These are phyloP conservation scores for Purpureocillium takamizusanense DNA, from an alignment of 2,329 filamentous ascomycete genomes.

Conservation along the genomic window DNA sequence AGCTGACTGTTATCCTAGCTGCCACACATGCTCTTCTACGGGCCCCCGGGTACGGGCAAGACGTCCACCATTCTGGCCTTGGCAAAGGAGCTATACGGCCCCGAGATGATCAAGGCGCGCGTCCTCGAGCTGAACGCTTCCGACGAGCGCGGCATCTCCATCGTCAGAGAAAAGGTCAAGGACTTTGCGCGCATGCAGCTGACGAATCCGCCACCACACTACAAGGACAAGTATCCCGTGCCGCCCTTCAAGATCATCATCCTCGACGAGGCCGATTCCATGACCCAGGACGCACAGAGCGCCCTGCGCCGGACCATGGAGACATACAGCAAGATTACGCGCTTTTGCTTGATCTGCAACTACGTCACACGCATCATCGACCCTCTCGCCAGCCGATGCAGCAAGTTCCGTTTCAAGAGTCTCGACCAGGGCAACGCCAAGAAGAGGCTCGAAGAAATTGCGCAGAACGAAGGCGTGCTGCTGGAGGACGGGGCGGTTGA, in stretches of 20 bases:
- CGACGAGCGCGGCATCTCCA: slow-evolving; percentile 94
- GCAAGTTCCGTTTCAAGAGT: slow-evolving; percentile 96
- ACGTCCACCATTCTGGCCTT: slow-evolving; percentile 96
- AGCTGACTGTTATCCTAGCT: slow-evolving; percentile 38
- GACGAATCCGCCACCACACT: slow-evolving; percentile 65
- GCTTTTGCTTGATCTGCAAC: slow-evolving; percentile 97
- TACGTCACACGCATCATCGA: slow-evolving; percentile 98
- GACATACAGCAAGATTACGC: slow-evolving; percentile 90
- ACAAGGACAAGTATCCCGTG: slow-evolving; percentile 71
- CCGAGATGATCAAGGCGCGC: slow-evolving; percentile 82
- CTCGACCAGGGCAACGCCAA: slow-evolving; percentile 80
- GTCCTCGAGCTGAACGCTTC: slow-evolving; percentile 99
- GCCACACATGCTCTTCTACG: slow-evolving; percentile 99
- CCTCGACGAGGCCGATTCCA: slow-evolving; percentile 94
- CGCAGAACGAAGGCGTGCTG: slow-evolving; percentile 63
- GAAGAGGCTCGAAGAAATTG: slow-evolving; percentile 73
- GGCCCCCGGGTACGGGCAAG: slow-evolving; percentile 93
- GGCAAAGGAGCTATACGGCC: slow-evolving; percentile 94
- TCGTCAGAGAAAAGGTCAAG: slow-evolving; percentile 96
- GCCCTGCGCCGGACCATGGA: slow-evolving; percentile 95
- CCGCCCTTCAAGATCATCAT: slow-evolving; percentile 99
- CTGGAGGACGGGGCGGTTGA: slow-evolving; percentile 75
- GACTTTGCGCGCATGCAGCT: slow-evolving; percentile 95
- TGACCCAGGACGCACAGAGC: slow-evolving; percentile 97
- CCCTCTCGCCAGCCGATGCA: slow-evolving; percentile 84